Conservation (phyloP, 1,284 basidiomycete species). For the Volvariella volvacea region DNA sequence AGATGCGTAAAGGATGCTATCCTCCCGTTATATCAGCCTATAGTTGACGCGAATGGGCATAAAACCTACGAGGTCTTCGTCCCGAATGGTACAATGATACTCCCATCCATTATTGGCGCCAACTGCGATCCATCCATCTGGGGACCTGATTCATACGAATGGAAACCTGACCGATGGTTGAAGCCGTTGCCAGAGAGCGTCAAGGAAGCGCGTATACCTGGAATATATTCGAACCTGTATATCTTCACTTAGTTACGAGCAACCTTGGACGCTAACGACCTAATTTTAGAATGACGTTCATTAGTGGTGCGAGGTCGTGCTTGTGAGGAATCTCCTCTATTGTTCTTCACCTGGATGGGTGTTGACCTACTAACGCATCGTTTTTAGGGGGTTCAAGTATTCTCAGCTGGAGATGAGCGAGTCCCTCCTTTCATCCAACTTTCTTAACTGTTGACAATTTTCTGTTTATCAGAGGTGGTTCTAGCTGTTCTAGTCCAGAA, state of each 20-base stretch:
- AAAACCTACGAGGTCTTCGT: conserved; percentile 16
- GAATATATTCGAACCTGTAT: conserved; percentile 28
- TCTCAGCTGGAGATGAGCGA: conserved; percentile 21
- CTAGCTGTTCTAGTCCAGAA: conserved; percentile 13
- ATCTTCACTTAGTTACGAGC: neutral
- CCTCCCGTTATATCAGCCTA: conserved; percentile 21
- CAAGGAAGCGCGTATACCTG: conserved; percentile 23
- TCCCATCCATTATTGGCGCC: conserved; percentile 30
- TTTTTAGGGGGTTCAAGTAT: conserved; percentile 15
- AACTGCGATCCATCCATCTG: conserved; percentile 31
- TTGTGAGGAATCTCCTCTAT: conserved; percentile 12
- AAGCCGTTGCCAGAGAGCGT: conserved; percentile 21
- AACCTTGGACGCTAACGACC: conserved; percentile 1
- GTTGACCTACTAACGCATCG: too few relatives aligned
- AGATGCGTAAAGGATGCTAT: conserved; percentile 22
- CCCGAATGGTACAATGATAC: conserved; percentile 27
- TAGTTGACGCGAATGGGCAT: conserved; percentile 17
- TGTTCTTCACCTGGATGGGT: too few relatives aligned
- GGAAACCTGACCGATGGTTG: conserved; percentile 38
- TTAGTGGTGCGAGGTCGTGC: conserved; percentile 33
- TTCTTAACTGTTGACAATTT: neutral
- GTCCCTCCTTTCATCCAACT: conserved; percentile 6
- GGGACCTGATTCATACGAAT: conserved; percentile 22
- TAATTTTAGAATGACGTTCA: conserved; percentile 33
- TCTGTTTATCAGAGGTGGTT: conserved; percentile 12